Evolutionary conservation across 805 yeast genomes (phyloP), one percentile per base, ranked within the genome.

Genomic region (Candida maltosa): DNA sequence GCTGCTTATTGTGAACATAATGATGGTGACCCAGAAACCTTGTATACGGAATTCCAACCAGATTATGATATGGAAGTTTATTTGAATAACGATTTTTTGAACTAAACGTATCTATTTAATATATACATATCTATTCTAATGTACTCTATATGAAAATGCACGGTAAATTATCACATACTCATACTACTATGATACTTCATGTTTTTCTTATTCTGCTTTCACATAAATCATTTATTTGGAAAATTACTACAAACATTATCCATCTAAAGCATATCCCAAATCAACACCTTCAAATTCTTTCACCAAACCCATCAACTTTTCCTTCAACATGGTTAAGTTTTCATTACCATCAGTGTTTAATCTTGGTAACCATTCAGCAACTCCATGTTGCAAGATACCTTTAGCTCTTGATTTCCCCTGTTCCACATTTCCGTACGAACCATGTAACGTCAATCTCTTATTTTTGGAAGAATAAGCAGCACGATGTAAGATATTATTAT

Each of bases 41-140:
- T 84, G 40, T 85, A 78, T 59, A 66, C 78, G 29, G 93, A 84
- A 47, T 81, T 83, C 58, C 88, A 83, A 58, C 78, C 83, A 2
- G 89, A 83, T 39, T 69, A 64, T 28, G 82, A 78, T 44, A 41
- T 41, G 46, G 51, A 43, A 31, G 28, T 36, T 4, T 37, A 39
- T 25, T 31, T 37, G 16, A 38, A 42, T 38, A 26, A 25, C 22
- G 32, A 38, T 15, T 42, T 40, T 23, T 35, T 38, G 19, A 11
- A 17, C 21, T 26, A 26, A 16, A 8, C 32, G 24, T 10, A 8
- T 6, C n/a, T 8, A 16, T 24, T 5, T 24, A 12, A 8, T 14
- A 7, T 14, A 11, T 16, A 5, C n/a, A n/a, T n/a, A n/a, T n/a
- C n/a, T n/a, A n/a, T n/a, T n/a, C n/a, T n/a, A n/a, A n/a, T n/a